These are phyloP conservation scores for Auxenochlorella pyrenoidosa DNA, from an alignment of 139 green algal genomes.

Conservation along the genomic window DNA sequence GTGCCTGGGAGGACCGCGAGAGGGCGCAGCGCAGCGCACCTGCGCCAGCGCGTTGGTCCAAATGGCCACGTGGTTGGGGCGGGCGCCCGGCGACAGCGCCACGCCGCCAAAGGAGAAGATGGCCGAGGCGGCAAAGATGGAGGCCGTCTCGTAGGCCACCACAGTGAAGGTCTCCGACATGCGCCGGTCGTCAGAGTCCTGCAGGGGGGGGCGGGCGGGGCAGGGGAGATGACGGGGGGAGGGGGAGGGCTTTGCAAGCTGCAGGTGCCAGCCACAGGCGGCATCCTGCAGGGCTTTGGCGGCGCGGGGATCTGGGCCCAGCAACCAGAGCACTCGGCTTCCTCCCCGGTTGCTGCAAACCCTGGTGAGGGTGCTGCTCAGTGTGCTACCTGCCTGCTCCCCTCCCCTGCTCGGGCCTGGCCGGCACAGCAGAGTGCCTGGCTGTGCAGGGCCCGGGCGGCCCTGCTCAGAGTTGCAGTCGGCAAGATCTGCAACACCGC, in stretches of 20 bases:
- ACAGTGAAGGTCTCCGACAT: slow-evolving; percentile 22
- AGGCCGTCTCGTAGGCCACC: slow-evolving; percentile 35
- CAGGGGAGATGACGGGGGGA: too few species aligned
- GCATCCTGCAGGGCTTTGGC: too few species aligned
- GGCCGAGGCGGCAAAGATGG: slow-evolving; percentile 53
- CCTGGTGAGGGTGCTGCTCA: too few species aligned
- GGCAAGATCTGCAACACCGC: not conserved
- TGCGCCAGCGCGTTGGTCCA: slow-evolving; percentile 49
- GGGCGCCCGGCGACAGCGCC: slow-evolving; percentile 1
- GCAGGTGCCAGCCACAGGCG: not conserved
- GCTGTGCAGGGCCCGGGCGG: too few species aligned
- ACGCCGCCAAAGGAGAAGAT: slow-evolving; percentile 53
- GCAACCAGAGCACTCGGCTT: too few species aligned
- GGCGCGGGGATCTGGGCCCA: too few species aligned
- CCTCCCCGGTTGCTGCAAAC: too few species aligned
- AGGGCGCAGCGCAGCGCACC: not conserved
- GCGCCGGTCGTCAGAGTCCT: slow-evolving; percentile 34
- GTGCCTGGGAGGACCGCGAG: too few species aligned
- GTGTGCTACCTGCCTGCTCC: too few species aligned
- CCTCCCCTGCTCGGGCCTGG: too few species aligned
- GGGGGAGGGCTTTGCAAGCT: too few species aligned
- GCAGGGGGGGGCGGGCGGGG: not conserved
- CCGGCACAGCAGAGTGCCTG: too few species aligned
- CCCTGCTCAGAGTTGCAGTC: not conserved
- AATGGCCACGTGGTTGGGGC: slow-evolving; percentile 36